These are phyloP conservation scores for Leccinum subgranulosum DNA, from an alignment of 768 basidiomycete species.

Conservation along the genomic window DNA sequence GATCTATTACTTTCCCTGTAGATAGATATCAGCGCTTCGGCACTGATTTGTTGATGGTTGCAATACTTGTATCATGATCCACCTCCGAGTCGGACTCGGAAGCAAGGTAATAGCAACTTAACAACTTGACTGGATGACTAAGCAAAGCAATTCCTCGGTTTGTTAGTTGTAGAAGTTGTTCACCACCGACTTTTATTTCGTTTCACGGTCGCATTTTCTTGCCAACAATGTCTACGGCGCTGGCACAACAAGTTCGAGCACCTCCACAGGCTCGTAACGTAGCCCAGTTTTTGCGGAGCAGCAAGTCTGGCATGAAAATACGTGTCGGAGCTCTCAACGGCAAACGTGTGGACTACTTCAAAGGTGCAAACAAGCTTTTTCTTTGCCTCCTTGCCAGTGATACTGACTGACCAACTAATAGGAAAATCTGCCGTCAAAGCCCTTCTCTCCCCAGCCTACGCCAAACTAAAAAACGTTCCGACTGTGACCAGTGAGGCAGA, in stretches of 20 bases:
- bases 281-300: constrained; percentile 83
- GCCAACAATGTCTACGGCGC: constrained; percentile 41
- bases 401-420: constrained; percentile 28
- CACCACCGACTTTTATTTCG: neutral
- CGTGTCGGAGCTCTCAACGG: constrained; percentile 90
- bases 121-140: constrained; percentile 6
- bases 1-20: neutral
- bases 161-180: neutral
- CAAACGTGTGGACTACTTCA: constrained; percentile 97
- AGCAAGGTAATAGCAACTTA: too few relatives aligned
- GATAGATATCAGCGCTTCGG: neutral
- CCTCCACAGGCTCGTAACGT: constrained; percentile 78
- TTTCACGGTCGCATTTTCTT: neutral
- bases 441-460: constrained; percentile 87
- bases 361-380: constrained; percentile 54
- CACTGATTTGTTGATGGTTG: neutral
- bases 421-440: constrained; percentile 94
- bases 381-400: neutral
- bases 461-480: constrained; percentile 79
- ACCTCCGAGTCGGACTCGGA: too few relatives aligned
- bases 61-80: too few relatives aligned
- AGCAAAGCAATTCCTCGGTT: constrained; percentile 4
- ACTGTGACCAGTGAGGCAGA: constrained; percentile 72
- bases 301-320: constrained; percentile 83
- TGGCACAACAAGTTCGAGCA: constrained; percentile 72